These are phyloP conservation scores for Exidia glandulosa DNA, from an alignment of 768 basidiomycete species.

Conservation along the genomic window DNA sequence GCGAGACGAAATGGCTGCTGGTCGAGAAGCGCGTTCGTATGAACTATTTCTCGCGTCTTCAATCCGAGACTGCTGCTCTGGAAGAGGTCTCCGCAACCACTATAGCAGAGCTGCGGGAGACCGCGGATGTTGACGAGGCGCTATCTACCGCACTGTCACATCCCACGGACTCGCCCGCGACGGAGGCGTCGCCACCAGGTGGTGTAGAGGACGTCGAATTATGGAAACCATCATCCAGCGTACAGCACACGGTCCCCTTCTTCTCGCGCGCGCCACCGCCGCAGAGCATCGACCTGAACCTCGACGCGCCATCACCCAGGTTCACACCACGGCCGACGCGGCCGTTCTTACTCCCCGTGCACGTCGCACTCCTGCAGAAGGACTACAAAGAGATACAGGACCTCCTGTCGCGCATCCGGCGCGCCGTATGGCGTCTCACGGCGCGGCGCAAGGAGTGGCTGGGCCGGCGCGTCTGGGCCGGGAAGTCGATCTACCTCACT, in stretches of 20 bases:
- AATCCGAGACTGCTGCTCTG: not conserved
- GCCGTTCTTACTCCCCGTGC: constrained; percentile 41
- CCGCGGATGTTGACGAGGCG: too few relatives aligned
- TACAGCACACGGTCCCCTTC: not conserved
- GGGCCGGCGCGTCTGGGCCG: constrained; percentile 65
- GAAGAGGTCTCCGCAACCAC: not conserved
- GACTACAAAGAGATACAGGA: constrained; percentile 40
- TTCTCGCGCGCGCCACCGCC: not conserved
- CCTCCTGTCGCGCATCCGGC: constrained; percentile 31
- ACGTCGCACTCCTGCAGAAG: constrained; percentile 43
- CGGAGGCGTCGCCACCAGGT: too few relatives aligned
- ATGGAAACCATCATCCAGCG: not conserved
- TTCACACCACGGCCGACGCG: constrained; percentile 19
- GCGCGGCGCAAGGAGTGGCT: constrained; percentile 64
- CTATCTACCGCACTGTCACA: too few relatives aligned
- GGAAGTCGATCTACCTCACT: constrained; percentile 44
- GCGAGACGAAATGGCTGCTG: constrained; percentile 24
- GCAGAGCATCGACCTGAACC: constrained; percentile 19
- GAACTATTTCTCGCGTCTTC: not conserved
- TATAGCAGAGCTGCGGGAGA: too few relatives aligned
- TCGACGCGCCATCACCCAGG: constrained; percentile 18
- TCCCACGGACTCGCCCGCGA: too few relatives aligned
- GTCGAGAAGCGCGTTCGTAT: not conserved
- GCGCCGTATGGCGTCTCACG: constrained; percentile 37
- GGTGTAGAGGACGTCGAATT: not conserved